phyloP scores from a whole-genome alignment of 2,329 filamentous ascomycete species.

The Atkinsonella hypoxylon region DNA sequence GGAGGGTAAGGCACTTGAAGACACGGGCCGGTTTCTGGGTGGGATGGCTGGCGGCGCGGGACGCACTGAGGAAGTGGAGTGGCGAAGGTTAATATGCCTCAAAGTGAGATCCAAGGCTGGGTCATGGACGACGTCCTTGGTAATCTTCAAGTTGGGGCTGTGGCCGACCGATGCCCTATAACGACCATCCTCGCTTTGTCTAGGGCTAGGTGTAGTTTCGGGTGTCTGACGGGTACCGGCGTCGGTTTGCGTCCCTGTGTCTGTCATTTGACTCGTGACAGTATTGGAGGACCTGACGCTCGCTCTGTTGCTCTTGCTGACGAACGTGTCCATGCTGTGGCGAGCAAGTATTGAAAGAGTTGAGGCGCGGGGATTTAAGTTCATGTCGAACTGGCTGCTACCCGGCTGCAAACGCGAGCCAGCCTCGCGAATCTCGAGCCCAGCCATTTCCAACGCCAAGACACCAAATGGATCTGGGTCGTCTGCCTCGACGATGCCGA shows the following conservation, averaged over 20 bases:
- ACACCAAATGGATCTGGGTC: constrained; percentile 92
- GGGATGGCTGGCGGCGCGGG: constrained; percentile 7
- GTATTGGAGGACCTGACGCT: constrained; percentile 66
- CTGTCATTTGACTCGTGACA: constrained; percentile 58
- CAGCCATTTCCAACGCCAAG: constrained; percentile 78
- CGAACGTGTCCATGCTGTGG: constrained; percentile 56
- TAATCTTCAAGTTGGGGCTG: constrained; percentile 13
- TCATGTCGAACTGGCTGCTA: constrained; percentile 74
- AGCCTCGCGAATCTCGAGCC: constrained; percentile 83
- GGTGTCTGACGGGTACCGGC: constrained; percentile 32
- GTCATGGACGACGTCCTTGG: constrained; percentile 44
- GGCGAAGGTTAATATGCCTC: constrained; percentile 29
- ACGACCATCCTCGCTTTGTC: constrained; percentile 40
- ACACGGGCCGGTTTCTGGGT: constrained; percentile 4
- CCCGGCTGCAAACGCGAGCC: constrained; percentile 56
- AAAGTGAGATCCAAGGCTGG: constrained; percentile 44
- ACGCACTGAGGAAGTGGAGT: constrained; percentile 20
- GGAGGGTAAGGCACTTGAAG: background rate
- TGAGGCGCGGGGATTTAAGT: constrained; percentile 64
- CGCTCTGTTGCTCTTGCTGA: constrained; percentile 50
- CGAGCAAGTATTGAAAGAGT: constrained; percentile 46
- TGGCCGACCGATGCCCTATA: constrained; percentile 29
- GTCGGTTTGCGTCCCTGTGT: constrained; percentile 53
- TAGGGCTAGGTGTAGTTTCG: constrained; percentile 41
- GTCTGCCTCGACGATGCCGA: constrained; percentile 66